phyloP scores from a whole-genome alignment of 208 protist species.

The Blechomonas ayalai region DNA sequence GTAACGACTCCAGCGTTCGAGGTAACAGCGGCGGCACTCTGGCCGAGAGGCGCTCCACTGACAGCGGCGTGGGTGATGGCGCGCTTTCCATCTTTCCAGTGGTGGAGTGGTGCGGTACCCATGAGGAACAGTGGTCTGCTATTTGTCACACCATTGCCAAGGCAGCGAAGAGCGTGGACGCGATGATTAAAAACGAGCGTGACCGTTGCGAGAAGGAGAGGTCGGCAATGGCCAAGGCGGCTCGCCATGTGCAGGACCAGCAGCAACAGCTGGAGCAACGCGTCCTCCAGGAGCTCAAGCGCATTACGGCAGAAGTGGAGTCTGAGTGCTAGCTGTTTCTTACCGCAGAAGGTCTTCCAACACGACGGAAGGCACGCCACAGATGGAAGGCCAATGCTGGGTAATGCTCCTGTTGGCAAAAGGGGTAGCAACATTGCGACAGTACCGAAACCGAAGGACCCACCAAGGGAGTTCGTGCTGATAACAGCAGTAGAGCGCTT shows the following conservation, averaged over 20 bases:
- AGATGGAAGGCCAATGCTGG: too few species aligned
- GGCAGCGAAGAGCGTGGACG: slow-evolving; percentile 3
- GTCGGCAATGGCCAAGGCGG: slow-evolving; percentile 5
- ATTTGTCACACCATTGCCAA: slow-evolving; percentile 7
- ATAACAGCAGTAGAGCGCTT: too few species aligned
- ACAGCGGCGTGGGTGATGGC: not conserved
- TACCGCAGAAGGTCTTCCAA: too few species aligned
- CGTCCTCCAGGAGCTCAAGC: slow-evolving; percentile 13
- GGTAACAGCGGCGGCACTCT: not conserved
- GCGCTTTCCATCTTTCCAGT: slow-evolving; percentile 29
- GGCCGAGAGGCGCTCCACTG: not conserved
- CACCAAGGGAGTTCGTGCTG: too few species aligned
- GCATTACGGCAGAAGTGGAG: slow-evolving; percentile 9
- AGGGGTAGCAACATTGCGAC: not conserved
- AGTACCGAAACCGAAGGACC: not conserved
- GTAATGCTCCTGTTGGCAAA: too few species aligned
- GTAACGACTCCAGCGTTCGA: not conserved
- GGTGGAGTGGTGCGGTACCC: slow-evolving; percentile 40
- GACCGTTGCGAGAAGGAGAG: slow-evolving; percentile 7
- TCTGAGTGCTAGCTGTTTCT: too few species aligned
- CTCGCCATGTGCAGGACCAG: slow-evolving; percentile 10
- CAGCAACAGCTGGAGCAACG: slow-evolving; percentile 17
- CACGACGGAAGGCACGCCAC: too few species aligned
- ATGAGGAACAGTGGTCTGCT: slow-evolving; percentile 10
- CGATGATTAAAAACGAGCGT: not conserved